phyloP scores from a whole-genome alignment of 345 rosid genomes.

The Corchorus capsularis region DNA sequence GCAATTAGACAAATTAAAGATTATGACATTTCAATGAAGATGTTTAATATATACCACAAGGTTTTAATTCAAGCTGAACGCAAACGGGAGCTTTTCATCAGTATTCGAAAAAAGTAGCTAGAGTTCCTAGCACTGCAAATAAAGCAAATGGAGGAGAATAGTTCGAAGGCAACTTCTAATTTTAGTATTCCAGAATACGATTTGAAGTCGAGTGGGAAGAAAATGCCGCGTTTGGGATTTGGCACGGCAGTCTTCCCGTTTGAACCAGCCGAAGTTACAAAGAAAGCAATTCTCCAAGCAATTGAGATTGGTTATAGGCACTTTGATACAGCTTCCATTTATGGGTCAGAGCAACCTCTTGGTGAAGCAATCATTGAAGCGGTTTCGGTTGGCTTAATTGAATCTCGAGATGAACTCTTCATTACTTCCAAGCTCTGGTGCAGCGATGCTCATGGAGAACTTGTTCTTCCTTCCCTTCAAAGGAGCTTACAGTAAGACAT shows the following conservation, averaged over 20 bases:
- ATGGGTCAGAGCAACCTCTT: slow-evolving; percentile 40
- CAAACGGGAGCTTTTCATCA: no score
- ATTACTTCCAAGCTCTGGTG: slow-evolving; percentile 66
- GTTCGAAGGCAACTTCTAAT: background rate
- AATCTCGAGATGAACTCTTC: slow-evolving; percentile 55
- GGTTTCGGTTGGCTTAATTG: slow-evolving; percentile 38
- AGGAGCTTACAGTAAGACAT: slow-evolving; percentile 47
- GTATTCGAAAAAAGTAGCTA: no score
- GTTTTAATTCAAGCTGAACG: no score
- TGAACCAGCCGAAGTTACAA: background rate
- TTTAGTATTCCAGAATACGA: background rate
- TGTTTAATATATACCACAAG: no score
- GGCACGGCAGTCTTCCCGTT: background rate
- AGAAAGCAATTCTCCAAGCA: slow-evolving; percentile 34
- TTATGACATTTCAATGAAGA: no score
- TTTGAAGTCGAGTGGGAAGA: background rate
- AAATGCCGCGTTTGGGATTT: slow-evolving; percentile 2
- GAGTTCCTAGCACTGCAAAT: no score
- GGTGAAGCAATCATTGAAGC: slow-evolving; percentile 55
- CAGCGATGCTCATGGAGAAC: slow-evolving; percentile 54
- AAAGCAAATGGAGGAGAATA: background rate
- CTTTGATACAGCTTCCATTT: slow-evolving; percentile 47
- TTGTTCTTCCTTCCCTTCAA: slow-evolving; percentile 47
- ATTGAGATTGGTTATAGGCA: slow-evolving; percentile 47
- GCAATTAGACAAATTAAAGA: no score